Conservation (phyloP, 2,329 filamentous ascomycete genomes). For the Pyricularia sp. region DNA sequence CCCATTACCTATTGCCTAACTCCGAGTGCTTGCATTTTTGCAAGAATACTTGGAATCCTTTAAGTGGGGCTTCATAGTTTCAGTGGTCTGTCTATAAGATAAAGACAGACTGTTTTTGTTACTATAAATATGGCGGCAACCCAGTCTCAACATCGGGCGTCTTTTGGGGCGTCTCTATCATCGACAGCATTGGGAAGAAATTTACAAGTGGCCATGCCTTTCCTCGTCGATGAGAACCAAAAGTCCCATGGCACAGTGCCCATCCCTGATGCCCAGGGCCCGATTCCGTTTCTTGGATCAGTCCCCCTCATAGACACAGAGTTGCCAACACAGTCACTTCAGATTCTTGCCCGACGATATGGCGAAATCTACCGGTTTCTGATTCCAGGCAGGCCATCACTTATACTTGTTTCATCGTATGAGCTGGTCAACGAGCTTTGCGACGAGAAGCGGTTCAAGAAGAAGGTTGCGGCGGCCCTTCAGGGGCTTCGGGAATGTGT, state of each 20-base stretch:
- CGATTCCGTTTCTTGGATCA: background rate
- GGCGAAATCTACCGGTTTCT: slow-evolving; percentile 48
- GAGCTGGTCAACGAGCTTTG: slow-evolving; percentile 47
- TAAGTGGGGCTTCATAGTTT: background rate
- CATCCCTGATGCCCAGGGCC: background rate
- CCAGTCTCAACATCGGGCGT: background rate
- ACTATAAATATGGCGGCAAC: background rate
- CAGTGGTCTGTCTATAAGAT: background rate
- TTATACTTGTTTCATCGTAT: slow-evolving; percentile 5
- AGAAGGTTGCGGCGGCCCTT: slow-evolving; percentile 19
- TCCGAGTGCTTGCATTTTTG: background rate
- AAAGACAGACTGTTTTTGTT: background rate
- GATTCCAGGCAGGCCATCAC: slow-evolving; percentile 13
- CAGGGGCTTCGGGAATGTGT: slow-evolving; percentile 43
- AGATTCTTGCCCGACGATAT: slow-evolving; percentile 49
- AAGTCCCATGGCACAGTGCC: background rate
- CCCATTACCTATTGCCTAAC: background rate
- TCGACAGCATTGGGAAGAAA: background rate
- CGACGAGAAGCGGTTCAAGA: slow-evolving; percentile 53
- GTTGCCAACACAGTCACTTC: slow-evolving; percentile 41
- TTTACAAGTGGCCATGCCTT: background rate
- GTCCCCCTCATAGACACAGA: slow-evolving; percentile 17
- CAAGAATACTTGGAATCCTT: background rate
- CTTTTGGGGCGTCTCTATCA: background rate
- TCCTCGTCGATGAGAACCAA: background rate